Conservation (phyloP, 2,329 filamentous ascomycete species). For the Colletotrichum sidae region DNA sequence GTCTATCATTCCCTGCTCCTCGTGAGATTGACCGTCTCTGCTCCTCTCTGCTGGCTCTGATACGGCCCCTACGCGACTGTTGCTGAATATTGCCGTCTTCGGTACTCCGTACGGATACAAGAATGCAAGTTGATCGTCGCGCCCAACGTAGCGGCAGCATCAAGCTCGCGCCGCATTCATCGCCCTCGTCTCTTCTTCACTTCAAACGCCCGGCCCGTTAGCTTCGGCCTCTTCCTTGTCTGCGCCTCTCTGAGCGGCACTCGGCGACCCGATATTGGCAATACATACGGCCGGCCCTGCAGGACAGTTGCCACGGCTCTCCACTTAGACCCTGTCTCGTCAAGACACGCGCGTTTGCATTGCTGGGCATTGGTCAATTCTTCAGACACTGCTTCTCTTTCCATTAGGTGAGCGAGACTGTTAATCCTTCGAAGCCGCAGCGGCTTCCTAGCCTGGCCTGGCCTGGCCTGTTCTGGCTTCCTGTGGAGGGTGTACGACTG, state of each 20-base stretch:
- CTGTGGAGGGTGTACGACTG: background rate
- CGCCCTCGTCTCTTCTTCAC: background rate
- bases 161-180: too few relatives aligned
- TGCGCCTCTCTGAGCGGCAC: conserved; percentile 1
- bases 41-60: too few relatives aligned
- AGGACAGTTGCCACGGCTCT: conserved; percentile 21
- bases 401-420: conserved; percentile 29
- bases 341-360: conserved; percentile 25
- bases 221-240: conserved; percentile 3
- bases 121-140: too few relatives aligned
- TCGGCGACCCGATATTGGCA: conserved; percentile 6
- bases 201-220: background rate
- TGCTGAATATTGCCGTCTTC: too few relatives aligned
- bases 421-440: conserved; percentile 20
- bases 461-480: conserved; percentile 1
- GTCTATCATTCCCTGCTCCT: too few relatives aligned
- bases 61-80: too few relatives aligned
- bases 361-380: conserved; percentile 14
- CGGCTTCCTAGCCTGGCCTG: conserved; percentile 13
- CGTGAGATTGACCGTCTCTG: too few relatives aligned
- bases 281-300: conserved; percentile 5
- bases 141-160: too few relatives aligned
- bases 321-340: conserved; percentile 27
- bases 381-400: conserved; percentile 15
- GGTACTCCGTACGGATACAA: too few relatives aligned